Percentiles rank a stretch among this genome's conserved stretches.
Conservation (phyloP, 1,284 basidiomycete species). For the Apiotrichum gamsii region DNA sequence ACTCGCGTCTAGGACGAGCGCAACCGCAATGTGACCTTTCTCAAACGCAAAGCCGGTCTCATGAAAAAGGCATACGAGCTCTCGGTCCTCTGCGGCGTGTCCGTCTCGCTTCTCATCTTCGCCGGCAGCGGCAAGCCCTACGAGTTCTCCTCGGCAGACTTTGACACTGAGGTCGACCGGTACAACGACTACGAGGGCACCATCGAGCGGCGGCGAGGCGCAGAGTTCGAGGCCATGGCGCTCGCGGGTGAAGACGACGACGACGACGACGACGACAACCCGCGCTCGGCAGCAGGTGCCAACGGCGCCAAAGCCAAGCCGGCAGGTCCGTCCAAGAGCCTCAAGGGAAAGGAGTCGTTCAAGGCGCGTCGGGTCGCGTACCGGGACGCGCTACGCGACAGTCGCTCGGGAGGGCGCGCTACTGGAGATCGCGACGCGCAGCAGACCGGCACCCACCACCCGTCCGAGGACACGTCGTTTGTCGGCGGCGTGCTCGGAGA, state of each 20-base stretch:
- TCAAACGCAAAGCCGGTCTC: slow-evolving; percentile 45
- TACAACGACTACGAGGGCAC: slow-evolving; percentile 47
- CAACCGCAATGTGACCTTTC: slow-evolving; percentile 34
- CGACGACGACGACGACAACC: slow-evolving; percentile 34
- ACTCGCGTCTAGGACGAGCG: slow-evolving; percentile 38
- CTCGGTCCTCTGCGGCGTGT: slow-evolving; percentile 44
- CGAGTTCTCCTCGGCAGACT: slow-evolving; percentile 43
- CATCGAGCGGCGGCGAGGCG: slow-evolving; percentile 44
- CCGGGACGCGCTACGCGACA: background rate
- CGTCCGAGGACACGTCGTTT: slow-evolving; percentile 26
- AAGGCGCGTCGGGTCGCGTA: slow-evolving; percentile 21
- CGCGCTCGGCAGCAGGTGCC: background rate
- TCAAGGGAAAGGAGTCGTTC: slow-evolving; percentile 44
- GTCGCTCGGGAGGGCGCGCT: background rate
- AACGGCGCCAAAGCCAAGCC: slow-evolving; percentile 6
- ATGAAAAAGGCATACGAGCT: slow-evolving; percentile 50
- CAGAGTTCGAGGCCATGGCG: slow-evolving; percentile 45
- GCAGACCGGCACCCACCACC: too few relatives aligned
- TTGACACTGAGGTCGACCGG: slow-evolving; percentile 42
- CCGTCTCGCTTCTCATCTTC: slow-evolving; percentile 47
- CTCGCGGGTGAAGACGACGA: slow-evolving; percentile 38
- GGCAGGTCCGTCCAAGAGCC: slow-evolving; percentile 18
- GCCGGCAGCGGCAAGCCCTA: slow-evolving; percentile 41
- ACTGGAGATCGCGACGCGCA: background rate
- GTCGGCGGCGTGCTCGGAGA: slow-evolving; percentile 29